A percentile compares a stretch with the other conserved stretches of the same genome.
phyloP scores from a whole-genome alignment of 331 rosid species.

The Quercus lobata region DNA sequence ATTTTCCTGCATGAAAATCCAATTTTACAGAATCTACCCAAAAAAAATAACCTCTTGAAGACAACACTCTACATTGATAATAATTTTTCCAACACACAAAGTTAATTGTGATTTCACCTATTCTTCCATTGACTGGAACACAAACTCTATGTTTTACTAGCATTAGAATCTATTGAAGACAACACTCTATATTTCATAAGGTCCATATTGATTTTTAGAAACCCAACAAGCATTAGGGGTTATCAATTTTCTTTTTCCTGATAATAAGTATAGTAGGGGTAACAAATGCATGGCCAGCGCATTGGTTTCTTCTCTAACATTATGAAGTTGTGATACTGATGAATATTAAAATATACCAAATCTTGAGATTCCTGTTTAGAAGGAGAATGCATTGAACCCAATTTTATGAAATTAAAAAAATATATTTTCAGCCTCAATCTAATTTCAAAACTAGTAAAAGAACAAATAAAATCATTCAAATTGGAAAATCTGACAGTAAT shows the following conservation, averaged over 20 bases:
- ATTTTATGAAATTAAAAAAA: neutral
- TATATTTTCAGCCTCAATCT: neutral
- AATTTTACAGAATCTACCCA: neutral
- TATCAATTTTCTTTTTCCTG: neutral
- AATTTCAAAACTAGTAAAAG: neutral
- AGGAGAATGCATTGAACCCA: neutral
- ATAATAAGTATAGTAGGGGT: too few relatives aligned
- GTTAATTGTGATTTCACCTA: neutral
- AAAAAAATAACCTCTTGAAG: neutral
- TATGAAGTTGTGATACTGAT: neutral
- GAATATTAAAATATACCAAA: neutral
- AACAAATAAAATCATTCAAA: neutral
- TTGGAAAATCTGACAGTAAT: neutral
- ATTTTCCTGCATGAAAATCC: neutral
- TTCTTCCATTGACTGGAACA: neutral
- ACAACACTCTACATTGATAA: neutral
- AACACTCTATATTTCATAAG: neutral
- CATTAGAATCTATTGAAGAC: neutral
- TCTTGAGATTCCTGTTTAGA: neutral
- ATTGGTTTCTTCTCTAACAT: neutral
- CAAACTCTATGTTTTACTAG: neutral
- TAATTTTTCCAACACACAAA: neutral
- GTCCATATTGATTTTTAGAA: neutral
- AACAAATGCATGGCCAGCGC: neutral
- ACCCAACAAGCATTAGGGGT: neutral